Conservation (phyloP, 345 rosid species). For the Rhodamnia argentea region DNA sequence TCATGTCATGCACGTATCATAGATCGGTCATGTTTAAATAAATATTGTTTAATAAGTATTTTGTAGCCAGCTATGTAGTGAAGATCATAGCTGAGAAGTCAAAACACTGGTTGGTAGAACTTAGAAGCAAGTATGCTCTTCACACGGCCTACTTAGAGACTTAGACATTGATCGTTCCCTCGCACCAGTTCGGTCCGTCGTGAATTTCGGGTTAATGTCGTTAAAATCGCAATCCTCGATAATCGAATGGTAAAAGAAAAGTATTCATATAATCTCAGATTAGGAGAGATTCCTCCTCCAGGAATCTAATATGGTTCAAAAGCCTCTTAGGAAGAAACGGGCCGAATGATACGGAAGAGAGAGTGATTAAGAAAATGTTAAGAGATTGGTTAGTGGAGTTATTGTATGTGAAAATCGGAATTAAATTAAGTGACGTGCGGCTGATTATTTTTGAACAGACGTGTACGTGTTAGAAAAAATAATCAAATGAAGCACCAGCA, state of each 20-base stretch:
- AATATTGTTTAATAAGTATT: too few species aligned
- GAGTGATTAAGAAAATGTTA: not conserved
- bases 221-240: rapidly evolving
- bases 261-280: not conserved
- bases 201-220: not conserved
- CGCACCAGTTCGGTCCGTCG: not conserved
- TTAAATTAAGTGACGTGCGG: not conserved
- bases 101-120: not conserved
- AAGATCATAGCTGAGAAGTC: not conserved
- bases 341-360: not conserved
- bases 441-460: not conserved
- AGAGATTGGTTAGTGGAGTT: not conserved
- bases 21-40: too few species aligned
- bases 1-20: not conserved
- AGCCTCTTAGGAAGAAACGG: not conserved
- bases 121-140: not conserved
- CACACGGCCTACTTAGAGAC: not conserved
- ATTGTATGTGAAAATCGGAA: not conserved
- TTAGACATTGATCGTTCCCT: not conserved
- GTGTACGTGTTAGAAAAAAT: not conserved
- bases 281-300: not conserved
- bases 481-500: not conserved
- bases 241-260: not conserved
- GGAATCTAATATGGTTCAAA: not conserved
- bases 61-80: not conserved